Base-by-base conservation (phyloP, 2,329 filamentous ascomycete genomes). In the Boeremia lycopersici region DNA sequence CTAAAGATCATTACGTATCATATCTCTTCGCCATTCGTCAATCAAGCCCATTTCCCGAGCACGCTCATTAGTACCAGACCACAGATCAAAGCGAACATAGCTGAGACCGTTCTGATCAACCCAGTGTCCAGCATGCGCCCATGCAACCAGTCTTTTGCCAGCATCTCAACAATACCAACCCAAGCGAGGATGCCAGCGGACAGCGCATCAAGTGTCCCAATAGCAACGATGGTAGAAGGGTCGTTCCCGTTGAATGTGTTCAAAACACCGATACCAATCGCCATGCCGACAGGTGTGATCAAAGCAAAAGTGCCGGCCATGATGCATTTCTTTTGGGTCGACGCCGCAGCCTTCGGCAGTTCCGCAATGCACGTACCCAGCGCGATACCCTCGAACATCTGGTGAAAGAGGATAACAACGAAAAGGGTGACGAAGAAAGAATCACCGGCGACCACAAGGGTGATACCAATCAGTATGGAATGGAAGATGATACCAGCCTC, bases 151-250 rank as follows among this genome's bases (percentile, higher is more conserved):
- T 93, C 89, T 35, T 83, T 78, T 2, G 87, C 87, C 84, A 87
- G 87, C 88, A 93, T 91, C 76, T 92, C 89, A 0, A 92, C 89
- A 1, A 92, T 75, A 2, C 88, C 88, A 2, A 92, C 89, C 88
- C 89, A 93, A n/a, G 89, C 77, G 29, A 93, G 78, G 39, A 93
- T 90, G 26, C 89, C 89, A 0, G 89, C 88, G 0, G 86, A 89
- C 9, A 92, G 68, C 6, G 89, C 87, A 71, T 93, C 86, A 1
- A 93, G 78, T 0, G 88, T 90, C 0, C 89, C 89, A 31, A 92
- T 85, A 2, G 89, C 86, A 38, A 92, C 74, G 35, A 91, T 79
- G 0, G 89, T 92, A 1, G 80, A 79, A 3, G 80, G 82, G 62
- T 90, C 83, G 63, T 89, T 91, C 4, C 88, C 89, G 64, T 93